Percentiles rank a stretch among this genome's conserved stretches.
phyloP scores from a whole-genome alignment of 805 yeast species.

The Torulaspora gathmanii region DNA sequence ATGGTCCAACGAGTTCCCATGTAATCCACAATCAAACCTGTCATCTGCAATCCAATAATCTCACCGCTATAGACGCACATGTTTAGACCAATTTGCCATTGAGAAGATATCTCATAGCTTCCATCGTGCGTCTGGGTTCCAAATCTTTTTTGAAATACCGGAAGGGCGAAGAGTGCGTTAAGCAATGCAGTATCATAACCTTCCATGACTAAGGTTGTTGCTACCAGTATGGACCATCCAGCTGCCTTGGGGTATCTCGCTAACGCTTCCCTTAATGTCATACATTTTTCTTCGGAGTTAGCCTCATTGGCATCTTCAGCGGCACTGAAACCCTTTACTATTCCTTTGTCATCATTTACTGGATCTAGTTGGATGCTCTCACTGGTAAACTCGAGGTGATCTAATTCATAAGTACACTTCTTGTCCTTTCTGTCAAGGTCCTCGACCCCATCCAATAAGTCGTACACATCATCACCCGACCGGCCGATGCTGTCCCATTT shows the following conservation, averaged over 20 bases:
- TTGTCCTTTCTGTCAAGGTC: not conserved
- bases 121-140: constrained; percentile 35
- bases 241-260: constrained; percentile 43
- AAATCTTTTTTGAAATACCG: constrained; percentile 41
- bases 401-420: constrained; percentile 5
- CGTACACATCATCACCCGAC: not conserved
- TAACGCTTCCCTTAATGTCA: constrained; percentile 36
- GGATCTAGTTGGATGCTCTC: constrained; percentile 3
- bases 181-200: constrained; percentile 46
- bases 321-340: constrained; percentile 5
- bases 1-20: constrained; percentile 45
- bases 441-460: not conserved
- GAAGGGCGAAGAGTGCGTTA: constrained; percentile 43
- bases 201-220: constrained; percentile 45
- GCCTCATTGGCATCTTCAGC: constrained; percentile 18
- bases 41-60: constrained; percentile 43
- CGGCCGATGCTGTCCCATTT: not conserved
- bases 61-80: constrained; percentile 37
- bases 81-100: constrained; percentile 41
- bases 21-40: constrained; percentile 43
- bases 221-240: constrained; percentile 44
- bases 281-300: constrained; percentile 26
- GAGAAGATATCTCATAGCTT: constrained; percentile 36
- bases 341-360: constrained; percentile 3
- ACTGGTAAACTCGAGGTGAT: constrained; percentile 12